phyloP scores from a whole-genome alignment of 257 asterid genomes.

The Jaltomata sinuosa region DNA sequence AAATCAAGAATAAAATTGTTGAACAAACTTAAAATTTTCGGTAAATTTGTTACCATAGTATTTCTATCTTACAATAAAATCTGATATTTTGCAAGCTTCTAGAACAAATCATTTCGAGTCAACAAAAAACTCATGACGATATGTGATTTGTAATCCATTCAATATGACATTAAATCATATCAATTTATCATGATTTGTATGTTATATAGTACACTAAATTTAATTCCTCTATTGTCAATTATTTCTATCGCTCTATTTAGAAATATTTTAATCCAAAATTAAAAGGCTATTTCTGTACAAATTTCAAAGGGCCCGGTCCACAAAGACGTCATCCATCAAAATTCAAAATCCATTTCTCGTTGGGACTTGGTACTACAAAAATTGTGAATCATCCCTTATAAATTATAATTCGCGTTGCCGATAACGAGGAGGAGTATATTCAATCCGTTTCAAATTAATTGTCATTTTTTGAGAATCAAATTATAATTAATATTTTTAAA shows the following conservation, averaged over 20 bases:
- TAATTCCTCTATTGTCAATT: too few relatives aligned
- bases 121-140: background rate
- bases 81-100: background rate
- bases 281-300: background rate
- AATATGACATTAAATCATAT: rapidly evolving
- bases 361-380: too few relatives aligned
- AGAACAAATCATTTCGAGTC: background rate
- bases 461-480: background rate
- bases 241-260: background rate
- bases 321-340: background rate
- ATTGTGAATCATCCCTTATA: too few relatives aligned
- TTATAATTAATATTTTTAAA: background rate
- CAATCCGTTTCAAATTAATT: background rate
- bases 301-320: background rate
- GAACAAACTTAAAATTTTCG: background rate
- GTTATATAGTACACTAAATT: background rate
- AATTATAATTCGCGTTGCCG: background rate
- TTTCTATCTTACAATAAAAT: too few relatives aligned
- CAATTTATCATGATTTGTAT: background rate
- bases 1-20: background rate
- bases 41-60: background rate
- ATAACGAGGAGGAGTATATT: background rate
- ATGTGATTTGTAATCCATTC: background rate
- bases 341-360: background rate
- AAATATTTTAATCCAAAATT: too few relatives aligned